A percentile compares a stretch with the other conserved stretches of the same genome.
Evolutionary conservation across 192 early-diverging fungal genomes (phyloP).

Genomic region (Chytriomyces sp.): DNA sequence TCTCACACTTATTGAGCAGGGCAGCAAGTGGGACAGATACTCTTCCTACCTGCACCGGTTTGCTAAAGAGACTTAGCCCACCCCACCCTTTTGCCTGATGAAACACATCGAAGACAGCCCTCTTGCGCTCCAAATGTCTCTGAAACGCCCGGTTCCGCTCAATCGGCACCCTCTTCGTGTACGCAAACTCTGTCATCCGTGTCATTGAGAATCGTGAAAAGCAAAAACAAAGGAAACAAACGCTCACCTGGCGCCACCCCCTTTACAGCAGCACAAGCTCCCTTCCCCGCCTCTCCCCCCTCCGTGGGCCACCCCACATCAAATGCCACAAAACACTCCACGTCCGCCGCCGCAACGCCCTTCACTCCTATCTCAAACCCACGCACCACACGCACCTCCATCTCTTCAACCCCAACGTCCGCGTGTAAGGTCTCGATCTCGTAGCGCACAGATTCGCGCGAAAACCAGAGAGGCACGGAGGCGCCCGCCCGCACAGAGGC

Average conservation of each 20-base stretch:
- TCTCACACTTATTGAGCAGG: conserved; percentile 64
- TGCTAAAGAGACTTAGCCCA: conserved; percentile 55
- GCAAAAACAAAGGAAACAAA: neutral
- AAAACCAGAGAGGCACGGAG: conserved; percentile 50
- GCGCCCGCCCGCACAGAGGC: conserved; percentile 38
- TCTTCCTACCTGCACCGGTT: conserved; percentile 56
- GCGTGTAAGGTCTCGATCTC: conserved; percentile 49
- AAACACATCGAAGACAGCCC: conserved; percentile 69
- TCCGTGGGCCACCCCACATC: conserved; percentile 75
- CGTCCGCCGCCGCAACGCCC: conserved; percentile 48
- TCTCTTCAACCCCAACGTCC: conserved; percentile 66
- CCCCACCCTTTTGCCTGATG: conserved; percentile 53
- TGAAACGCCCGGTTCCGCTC: conserved; percentile 62
- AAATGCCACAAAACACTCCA: conserved; percentile 70
- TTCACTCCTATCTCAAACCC: conserved; percentile 56
- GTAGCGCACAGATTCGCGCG: conserved; percentile 37
- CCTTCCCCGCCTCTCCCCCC: conserved; percentile 57
- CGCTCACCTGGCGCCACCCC: conserved; percentile 55
- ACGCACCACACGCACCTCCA: conserved; percentile 62
- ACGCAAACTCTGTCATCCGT: conserved; percentile 54
- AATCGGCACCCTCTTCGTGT: conserved; percentile 58
- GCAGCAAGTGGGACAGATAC: conserved; percentile 55
- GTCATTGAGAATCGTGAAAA: neutral
- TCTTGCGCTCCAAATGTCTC: conserved; percentile 69
- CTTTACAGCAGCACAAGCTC: conserved; percentile 53